These are phyloP conservation scores for Pythium chondricola DNA, from an alignment of 352 stramenopile genomes.

Conservation along the genomic window DNA sequence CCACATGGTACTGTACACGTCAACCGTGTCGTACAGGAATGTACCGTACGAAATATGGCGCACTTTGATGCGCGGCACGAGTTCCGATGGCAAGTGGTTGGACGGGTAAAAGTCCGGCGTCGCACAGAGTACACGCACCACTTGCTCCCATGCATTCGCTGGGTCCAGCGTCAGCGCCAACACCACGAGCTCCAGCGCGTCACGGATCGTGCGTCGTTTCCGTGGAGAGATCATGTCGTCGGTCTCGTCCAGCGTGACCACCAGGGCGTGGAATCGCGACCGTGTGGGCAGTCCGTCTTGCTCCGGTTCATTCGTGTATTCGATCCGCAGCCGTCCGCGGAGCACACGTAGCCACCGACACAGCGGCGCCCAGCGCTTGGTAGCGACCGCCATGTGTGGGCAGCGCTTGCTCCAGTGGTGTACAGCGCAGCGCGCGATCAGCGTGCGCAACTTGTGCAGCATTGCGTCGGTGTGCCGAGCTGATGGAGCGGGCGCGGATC, in stretches of 20 bases:
- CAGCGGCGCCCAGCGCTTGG: slow-evolving; percentile 12
- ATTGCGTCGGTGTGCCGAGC: background rate
- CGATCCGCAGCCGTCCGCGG: slow-evolving; percentile 7
- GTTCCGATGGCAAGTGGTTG: slow-evolving; percentile 11
- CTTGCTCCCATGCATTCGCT: slow-evolving; percentile 13
- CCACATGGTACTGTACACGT: slow-evolving; percentile 14
- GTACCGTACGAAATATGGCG: slow-evolving; percentile 8
- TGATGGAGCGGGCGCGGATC: too few species aligned
- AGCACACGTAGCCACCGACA: slow-evolving; percentile 11
- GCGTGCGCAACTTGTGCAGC: slow-evolving; percentile 5
- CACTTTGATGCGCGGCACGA: slow-evolving; percentile 8
- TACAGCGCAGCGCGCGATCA: slow-evolving; percentile 6
- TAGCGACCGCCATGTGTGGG: slow-evolving; percentile 11
- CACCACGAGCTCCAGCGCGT: slow-evolving; percentile 15
- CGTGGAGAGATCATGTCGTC: slow-evolving; percentile 5
- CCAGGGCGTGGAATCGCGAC: slow-evolving; percentile 9
- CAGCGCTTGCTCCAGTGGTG: slow-evolving; percentile 8
- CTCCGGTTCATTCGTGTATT: slow-evolving; percentile 10
- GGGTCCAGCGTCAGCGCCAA: slow-evolving; percentile 6
- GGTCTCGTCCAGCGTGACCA: slow-evolving; percentile 18
- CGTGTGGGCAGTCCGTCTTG: slow-evolving; percentile 7
- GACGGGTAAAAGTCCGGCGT: slow-evolving; percentile 14
- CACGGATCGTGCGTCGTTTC: slow-evolving; percentile 11
- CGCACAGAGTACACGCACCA: slow-evolving; percentile 13
- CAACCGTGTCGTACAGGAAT: slow-evolving; percentile 13